Base-by-base conservation (phyloP, 441 rosid genomes). In the Bruguiera hainesii region DNA sequence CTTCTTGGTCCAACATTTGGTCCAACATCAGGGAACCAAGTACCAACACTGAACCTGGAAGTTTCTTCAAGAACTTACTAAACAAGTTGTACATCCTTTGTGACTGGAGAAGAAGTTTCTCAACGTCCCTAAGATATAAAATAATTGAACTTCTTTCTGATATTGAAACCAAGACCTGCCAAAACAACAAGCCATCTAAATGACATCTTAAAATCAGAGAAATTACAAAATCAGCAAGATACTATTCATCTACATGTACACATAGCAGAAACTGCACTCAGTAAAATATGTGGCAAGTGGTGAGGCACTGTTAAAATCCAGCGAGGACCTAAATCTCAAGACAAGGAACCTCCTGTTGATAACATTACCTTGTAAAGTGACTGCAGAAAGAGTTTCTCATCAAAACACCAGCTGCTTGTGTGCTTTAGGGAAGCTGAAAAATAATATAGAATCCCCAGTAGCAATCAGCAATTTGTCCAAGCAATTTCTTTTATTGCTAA, bases 11-110 rank as follows among this genome's bases (percentile, higher is more conserved):
- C 71, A 89, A 57, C 77, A 80, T 84, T 6, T 76, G 77, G 61
- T 87, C 91, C 71, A 89, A 57, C 77, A 80, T 84, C 73, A 85
- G 83, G 18, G 99, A 95, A 56, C 98, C 98, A 53, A 95, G 91
- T 75, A 92, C 74, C 75, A 95, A 60, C 46, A 92, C 87, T 18
- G 90, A 81, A 69, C 91, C 91, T 11, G 98, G 75, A 57, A 95
- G 84, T 75, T 84, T 92, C 69, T 78, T 86, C 76, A 89, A 75
- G 59, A 95, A 74, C 57, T 67, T 90, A 18, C 81, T 79, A 75
- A 95, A 85, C 81, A 89, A 66, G 70, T 77, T 81, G 79, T 86
- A 84, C 68, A 90, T 79, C 58, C 86, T 85, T 78, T 79, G 84
- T 39, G 97, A 95, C 63, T 89, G 93, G 61, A 88, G 88, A 69